Conservation (phyloP, 805 yeast species). For the Sugiyamaella mastotermitis region DNA sequence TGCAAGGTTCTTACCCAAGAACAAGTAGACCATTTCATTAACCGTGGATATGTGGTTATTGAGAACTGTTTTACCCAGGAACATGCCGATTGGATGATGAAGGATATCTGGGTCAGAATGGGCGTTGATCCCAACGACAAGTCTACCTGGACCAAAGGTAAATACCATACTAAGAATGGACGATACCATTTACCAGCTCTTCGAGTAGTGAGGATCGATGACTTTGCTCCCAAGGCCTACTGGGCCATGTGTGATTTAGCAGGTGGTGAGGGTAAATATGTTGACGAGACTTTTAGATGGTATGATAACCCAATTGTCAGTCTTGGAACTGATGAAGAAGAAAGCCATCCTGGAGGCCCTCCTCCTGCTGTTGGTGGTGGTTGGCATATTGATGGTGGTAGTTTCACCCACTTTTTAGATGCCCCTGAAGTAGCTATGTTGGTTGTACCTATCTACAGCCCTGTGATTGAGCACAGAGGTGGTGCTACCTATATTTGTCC, state of each 20-base stretch:
- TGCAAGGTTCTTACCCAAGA: conserved; percentile 4
- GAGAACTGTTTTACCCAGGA: conserved; percentile 5
- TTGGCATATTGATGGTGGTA: conserved; percentile 13
- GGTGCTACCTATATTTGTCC: conserved; percentile 12
- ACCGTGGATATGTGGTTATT: conserved; percentile 7
- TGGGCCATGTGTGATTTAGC: conserved; percentile 8
- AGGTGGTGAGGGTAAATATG: conserved; percentile 13
- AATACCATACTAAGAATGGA: conserved; percentile 7
- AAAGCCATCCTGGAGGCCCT: background rate
- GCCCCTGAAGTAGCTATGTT: conserved; percentile 12
- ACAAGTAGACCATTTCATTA: conserved; percentile 8
- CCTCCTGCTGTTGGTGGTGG: conserved; percentile 4
- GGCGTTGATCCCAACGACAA: conserved; percentile 8
- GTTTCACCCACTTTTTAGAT: conserved; percentile 11
- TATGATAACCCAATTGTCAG: conserved; percentile 8
- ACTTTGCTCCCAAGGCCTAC: conserved; percentile 14
- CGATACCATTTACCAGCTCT: conserved; percentile 8
- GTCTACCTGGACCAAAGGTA: conserved; percentile 8
- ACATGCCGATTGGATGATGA: conserved; percentile 10
- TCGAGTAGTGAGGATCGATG: conserved; percentile 5
- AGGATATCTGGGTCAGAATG: conserved; percentile 11
- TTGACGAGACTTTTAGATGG: conserved; percentile 13
- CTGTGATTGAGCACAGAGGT: conserved; percentile 4
- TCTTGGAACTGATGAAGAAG: conserved; percentile 2
- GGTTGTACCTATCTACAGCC: conserved; percentile 10